Percentiles rank a stretch among this genome's conserved stretches.
phyloP scores from a whole-genome alignment of 306 rosid genomes.

The Castanea mollissima region DNA sequence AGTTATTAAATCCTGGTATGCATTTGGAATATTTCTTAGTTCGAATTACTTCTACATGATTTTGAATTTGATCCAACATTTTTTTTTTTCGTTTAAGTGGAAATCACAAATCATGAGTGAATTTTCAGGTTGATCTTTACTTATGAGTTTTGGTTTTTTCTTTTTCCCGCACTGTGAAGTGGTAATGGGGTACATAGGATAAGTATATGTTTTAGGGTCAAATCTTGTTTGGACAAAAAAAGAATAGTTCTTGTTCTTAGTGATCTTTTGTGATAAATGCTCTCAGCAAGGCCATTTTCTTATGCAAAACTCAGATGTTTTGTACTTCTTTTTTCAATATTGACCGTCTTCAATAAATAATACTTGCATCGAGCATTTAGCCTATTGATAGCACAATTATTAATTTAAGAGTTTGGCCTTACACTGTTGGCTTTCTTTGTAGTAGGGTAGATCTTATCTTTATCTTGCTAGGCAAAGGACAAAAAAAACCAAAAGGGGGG shows the following conservation, averaged over 20 bases:
- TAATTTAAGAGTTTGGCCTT: not conserved
- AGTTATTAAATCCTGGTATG: not conserved
- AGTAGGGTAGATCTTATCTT: not conserved
- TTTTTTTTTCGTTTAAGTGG: not conserved
- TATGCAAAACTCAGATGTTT: not conserved
- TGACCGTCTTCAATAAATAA: not conserved
- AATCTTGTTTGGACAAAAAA: not conserved
- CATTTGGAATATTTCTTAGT: not conserved
- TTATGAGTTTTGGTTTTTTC: not conserved
- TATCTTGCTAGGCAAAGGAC: not conserved
- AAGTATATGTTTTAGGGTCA: not conserved
- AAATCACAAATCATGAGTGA: not conserved
- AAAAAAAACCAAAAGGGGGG: no score
- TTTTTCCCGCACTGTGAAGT: not conserved
- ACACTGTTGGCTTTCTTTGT: not conserved
- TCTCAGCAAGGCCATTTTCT: not conserved
- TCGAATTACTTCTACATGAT: not conserved
- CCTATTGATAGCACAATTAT: not conserved
- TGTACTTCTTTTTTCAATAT: not conserved
- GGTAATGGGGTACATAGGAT: not conserved
- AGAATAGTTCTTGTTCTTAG: no score
- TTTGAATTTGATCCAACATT: not conserved
- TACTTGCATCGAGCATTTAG: not conserved
- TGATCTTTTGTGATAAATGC: not conserved
- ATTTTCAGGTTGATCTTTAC: not conserved